phyloP scores from a whole-genome alignment of 371 early-diverging fungal genomes.

The Mortierella sp. region DNA sequence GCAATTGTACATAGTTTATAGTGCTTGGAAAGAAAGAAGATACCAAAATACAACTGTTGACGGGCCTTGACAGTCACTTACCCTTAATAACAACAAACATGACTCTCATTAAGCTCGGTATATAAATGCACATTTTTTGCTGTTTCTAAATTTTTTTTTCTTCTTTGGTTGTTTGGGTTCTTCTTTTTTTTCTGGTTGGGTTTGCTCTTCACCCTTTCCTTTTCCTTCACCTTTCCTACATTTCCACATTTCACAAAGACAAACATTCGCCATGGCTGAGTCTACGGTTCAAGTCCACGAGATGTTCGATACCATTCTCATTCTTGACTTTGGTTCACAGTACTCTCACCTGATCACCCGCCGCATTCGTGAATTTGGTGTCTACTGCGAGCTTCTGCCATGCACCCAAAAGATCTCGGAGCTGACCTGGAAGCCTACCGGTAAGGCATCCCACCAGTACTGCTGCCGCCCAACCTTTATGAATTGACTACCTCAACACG shows the following conservation, averaged over 20 bases:
- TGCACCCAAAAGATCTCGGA: constrained; percentile 96
- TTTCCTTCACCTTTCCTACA: constrained; percentile 16
- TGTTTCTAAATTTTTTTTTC: constrained; percentile 10
- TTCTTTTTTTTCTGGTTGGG: constrained; percentile 22
- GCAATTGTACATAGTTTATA: constrained; percentile 8
- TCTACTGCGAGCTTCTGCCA: constrained; percentile 97
- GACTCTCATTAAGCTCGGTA: not conserved
- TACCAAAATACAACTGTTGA: no score
- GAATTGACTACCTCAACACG: not conserved
- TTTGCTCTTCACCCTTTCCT: constrained; percentile 32
- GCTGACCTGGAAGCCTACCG: constrained; percentile 94
- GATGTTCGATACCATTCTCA: constrained; percentile 95
- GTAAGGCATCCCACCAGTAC: constrained; percentile 56
- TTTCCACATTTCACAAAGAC: constrained; percentile 8
- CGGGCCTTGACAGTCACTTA: constrained; percentile 5
- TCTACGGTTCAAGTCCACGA: constrained; percentile 72
- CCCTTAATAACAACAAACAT: constrained; percentile 28
- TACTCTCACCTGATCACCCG: constrained; percentile 98
- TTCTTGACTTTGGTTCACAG: constrained; percentile 98
- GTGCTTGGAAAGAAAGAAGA: not conserved
- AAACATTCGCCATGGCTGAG: constrained; percentile 51
- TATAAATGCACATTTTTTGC: constrained; percentile 12
- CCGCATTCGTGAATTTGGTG: constrained; percentile 95
- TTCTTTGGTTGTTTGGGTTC: constrained; percentile 25
- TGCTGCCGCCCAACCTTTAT: not conserved